Conservation (phyloP, 768 basidiomycete species). For the Leccinum variicolor region DNA sequence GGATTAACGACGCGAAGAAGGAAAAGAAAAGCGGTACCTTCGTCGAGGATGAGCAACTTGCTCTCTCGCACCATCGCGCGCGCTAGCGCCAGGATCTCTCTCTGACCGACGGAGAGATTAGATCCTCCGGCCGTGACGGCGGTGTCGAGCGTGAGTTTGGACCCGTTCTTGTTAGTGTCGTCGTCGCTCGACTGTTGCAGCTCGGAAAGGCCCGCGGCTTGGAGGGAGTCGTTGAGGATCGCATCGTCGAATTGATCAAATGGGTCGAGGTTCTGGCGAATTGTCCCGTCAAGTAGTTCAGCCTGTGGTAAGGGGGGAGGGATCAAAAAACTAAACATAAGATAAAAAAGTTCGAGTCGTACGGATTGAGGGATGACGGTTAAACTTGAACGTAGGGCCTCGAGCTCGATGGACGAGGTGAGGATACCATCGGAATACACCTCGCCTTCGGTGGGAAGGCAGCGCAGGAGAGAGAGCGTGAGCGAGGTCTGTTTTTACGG, state of each 20-base stretch:
- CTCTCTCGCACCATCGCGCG: constrained; percentile 39
- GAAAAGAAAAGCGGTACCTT: constrained; percentile 18
- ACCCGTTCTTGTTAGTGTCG: not conserved
- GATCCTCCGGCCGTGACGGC: constrained; percentile 36
- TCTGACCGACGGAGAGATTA: constrained; percentile 42
- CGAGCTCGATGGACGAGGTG: constrained; percentile 48
- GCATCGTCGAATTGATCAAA: constrained; percentile 48
- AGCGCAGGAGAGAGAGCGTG: constrained; percentile 46
- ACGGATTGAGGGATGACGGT: constrained; percentile 52
- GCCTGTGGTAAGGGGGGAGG: constrained; percentile 12
- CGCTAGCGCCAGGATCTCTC: constrained; percentile 47
- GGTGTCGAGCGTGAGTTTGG: constrained; percentile 41
- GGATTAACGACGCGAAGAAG: not conserved
- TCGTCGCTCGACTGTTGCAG: not conserved
- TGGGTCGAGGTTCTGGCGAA: constrained; percentile 49
- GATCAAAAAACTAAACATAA: not conserved
- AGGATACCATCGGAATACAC: constrained; percentile 53
- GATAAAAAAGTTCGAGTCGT: not conserved
- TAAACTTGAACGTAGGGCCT: constrained; percentile 52
- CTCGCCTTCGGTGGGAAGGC: constrained; percentile 47
- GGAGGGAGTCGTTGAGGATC: constrained; percentile 37
- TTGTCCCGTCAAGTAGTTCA: constrained; percentile 41
- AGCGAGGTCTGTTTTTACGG: constrained; percentile 40
- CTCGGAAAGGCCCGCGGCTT: constrained; percentile 36
- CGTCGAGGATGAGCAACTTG: constrained; percentile 46